Conservation (phyloP, 805 yeast species). For the Metschnikowia amazonensis region DNA sequence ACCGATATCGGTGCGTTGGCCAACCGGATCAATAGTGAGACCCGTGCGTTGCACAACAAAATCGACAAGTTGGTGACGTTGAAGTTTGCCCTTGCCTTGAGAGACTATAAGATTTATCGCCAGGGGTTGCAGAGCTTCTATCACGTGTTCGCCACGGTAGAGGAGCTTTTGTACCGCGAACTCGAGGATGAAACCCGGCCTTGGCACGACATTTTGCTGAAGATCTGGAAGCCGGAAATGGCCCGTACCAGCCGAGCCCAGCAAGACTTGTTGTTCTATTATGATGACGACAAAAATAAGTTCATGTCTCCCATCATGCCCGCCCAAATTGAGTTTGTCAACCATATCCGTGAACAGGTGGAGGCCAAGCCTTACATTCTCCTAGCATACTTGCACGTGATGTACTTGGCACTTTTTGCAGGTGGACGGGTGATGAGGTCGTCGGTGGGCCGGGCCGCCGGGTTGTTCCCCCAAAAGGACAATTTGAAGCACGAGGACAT, state of each 20-base stretch:
- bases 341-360: constrained; percentile 55
- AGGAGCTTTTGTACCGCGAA: constrained; percentile 47
- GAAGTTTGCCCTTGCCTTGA: constrained; percentile 68
- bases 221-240: constrained; percentile 68
- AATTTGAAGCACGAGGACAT: constrained; percentile 65
- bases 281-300: constrained; percentile 51
- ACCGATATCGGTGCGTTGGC: constrained; percentile 81
- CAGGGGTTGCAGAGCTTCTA: constrained; percentile 76
- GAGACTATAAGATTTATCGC: constrained; percentile 72
- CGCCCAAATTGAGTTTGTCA: constrained; percentile 57
- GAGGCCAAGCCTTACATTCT: constrained; percentile 64
- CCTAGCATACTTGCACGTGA: constrained; percentile 78
- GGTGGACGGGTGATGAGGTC: constrained; percentile 77
- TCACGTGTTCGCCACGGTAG: constrained; percentile 65
- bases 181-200: constrained; percentile 33
- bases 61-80: constrained; percentile 66
- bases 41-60: constrained; percentile 61
- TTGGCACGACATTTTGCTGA: constrained; percentile 44
- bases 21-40: constrained; percentile 71
- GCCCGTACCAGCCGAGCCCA: constrained; percentile 56
- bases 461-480: constrained; percentile 70
- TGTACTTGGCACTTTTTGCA: constrained; percentile 82
- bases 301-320: constrained; percentile 55
- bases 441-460: constrained; percentile 59
- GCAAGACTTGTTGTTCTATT: constrained; percentile 65